Base-by-base conservation (phyloP, 75 land plant genomes). In the Picea glauca region DNA sequence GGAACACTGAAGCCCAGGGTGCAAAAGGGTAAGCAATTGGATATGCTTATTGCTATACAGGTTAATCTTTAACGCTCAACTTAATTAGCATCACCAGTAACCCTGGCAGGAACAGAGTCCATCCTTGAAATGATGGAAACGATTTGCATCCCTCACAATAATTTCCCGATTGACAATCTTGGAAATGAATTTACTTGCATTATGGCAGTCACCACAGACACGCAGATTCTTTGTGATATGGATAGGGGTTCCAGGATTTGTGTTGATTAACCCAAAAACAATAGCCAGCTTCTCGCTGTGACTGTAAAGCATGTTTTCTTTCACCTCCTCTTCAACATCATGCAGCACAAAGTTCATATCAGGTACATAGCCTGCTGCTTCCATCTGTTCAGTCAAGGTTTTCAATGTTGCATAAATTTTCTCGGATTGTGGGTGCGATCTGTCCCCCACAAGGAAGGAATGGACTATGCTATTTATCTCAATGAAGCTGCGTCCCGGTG, bases 271-370 rank as follows among this genome's bases (percentile, higher is more conserved):
- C 32, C 72, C 77, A 76, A 76, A 78, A 18, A 78, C 79, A 20
- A 78, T 78, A 31, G 79, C 79, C 79, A 66, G 73, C 76, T 70
- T 78, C 43, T 78, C 79, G 75, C 79, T 66, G 35, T 78, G 79
- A 32, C 76, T 20, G 35, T 78, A 78, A 62, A 78, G 79, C 54
- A 70, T 78, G 8, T 15, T 33, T 76, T 76, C 77, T 21, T 76
- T 76, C 8, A 58, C 63, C 14, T 76, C 4, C 59, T 76, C 63
- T 60, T 67, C 6, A 32, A 76, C 63, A 31, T 76, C 63, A 30
- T 76, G 77, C 59, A 76, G n/a, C 68, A 76, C 77, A 17, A 76
- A 40, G 32, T 40, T 76, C 17, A 40, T 56, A 20, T 76, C 75
- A 62, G 74, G 79, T 14, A 66, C 31, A 23, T 78, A 78, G 3